Conservation (phyloP, 441 rosid species). For the Theobroma grandiflorum region DNA sequence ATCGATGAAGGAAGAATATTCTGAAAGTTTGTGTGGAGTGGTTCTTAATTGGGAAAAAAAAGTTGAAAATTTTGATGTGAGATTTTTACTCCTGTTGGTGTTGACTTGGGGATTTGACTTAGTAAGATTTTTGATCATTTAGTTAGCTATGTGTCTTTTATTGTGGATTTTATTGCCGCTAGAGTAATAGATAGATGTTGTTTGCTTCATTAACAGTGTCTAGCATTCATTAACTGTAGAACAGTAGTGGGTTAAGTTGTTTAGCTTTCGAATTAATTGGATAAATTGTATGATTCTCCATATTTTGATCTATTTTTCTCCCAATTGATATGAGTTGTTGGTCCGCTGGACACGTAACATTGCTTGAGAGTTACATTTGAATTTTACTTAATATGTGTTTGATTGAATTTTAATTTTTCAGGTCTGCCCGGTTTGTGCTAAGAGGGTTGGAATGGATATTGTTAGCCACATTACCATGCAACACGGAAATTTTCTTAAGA, state of each 20-base stretch:
- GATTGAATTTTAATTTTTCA: conserved; percentile 37
- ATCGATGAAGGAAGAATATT: not conserved
- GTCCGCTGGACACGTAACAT: not conserved
- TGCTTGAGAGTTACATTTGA: conserved; percentile 18
- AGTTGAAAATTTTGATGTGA: not conserved
- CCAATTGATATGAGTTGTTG: not conserved
- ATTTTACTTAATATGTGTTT: conserved; percentile 3
- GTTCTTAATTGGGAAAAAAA: not conserved
- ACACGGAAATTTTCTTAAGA: conserved; percentile 75
- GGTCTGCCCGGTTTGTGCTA: conserved; percentile 85
- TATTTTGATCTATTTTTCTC: not conserved
- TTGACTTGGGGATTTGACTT: not conserved
- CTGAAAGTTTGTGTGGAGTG: not conserved
- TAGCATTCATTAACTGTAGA: not conserved
- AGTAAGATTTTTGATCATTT: not conserved
- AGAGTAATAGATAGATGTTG: not conserved
- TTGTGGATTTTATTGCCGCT: not conserved
- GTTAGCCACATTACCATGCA: conserved; percentile 80
- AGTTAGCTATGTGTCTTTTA: not conserved
- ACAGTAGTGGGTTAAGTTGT: not conserved
- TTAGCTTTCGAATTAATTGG: not conserved
- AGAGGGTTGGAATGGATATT: conserved; percentile 75
- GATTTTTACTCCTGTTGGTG: not conserved
- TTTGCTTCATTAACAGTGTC: not conserved
- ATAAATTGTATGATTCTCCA: not conserved